Evolutionary conservation across 164 flowering plant species (phyloP), one percentile per base, ranked within the genome.

Genomic region (Chimonanthus praecox): DNA sequence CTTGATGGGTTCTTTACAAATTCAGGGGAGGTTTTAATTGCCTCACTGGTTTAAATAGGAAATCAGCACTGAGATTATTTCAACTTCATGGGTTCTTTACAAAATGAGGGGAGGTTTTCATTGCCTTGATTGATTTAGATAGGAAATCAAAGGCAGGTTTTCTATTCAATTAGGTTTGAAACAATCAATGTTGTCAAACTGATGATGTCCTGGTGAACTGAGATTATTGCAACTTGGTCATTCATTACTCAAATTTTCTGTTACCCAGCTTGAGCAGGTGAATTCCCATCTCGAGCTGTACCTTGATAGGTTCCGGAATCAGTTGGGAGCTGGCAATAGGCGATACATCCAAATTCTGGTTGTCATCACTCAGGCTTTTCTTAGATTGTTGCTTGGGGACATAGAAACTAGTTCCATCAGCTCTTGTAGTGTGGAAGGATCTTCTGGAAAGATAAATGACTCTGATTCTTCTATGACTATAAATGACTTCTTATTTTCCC

Each of bases 301-400:
- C 77, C 75, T 86, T 63, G 83, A 76, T 74, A 86, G 95, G 78
- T 96, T 96, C 74, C 73, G 77, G 69, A 89, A 81, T 78, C 85
- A 86, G 49, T 81, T 94, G 83, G 98, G 98, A 77, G 89, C 92
- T 76, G 92, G 95, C 33, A 96, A 96, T 75, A 80, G 97, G 76
- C 92, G 98, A 86, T 88, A 93, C 78, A 88, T 96, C 68, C 99
- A 96, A 81, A 92, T 90, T 16, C 62, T 96, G 76, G 78, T 92
- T 85, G 86, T 92, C 71, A 83, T 94, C 33, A 78, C 88, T 72
- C 83, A 82, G 72, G 94, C 95, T 70, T 88, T 96, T 78, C 84
- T 85, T 18, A 78, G 81, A 79, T 68, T 78, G 74, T 66, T 93
- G 43, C 71, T 54, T 71, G 75, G 70, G 49, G 78, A 76, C 69